Evolutionary conservation across 1,139 yeast genomes (phyloP).

Genomic region (Lodderomyces beijingensis): DNA sequence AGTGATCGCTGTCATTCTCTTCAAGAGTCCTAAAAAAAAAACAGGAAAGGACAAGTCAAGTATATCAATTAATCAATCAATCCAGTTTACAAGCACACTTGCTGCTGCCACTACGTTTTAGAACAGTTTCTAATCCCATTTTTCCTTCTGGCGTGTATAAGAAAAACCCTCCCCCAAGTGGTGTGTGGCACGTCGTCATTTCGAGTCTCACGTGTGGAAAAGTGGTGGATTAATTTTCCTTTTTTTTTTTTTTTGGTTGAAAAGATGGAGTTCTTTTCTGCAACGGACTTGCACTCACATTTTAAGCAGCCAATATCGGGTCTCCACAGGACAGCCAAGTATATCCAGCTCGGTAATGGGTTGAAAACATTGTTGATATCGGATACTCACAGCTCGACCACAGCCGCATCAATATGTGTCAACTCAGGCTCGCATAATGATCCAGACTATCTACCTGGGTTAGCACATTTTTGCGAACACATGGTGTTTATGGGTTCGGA

Average conservation of each 20-base stretch:
- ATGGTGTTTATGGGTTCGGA: slow-evolving; percentile 58
- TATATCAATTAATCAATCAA: too few species aligned
- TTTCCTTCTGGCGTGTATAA: too few species aligned
- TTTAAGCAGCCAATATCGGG: slow-evolving; percentile 32
- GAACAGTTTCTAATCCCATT: too few species aligned
- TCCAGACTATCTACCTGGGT: slow-evolving; percentile 49
- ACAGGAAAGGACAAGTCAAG: too few species aligned
- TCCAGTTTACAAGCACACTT: too few species aligned
- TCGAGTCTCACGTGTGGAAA: too few species aligned
- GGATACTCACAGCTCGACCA: slow-evolving; percentile 47
- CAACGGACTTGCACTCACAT: slow-evolving; percentile 14
- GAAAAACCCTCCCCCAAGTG: too few species aligned
- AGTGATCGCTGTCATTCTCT: too few species aligned
- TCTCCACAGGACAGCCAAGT: slow-evolving; percentile 33
- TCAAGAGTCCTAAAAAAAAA: too few species aligned
- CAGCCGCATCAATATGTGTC: slow-evolving; percentile 46
- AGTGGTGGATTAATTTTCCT: neutral
- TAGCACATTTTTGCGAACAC: slow-evolving; percentile 77
- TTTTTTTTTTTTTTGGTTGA: neutral
- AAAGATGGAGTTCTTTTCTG: slow-evolving; percentile 14
- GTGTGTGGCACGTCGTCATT: too few species aligned
- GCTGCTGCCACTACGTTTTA: too few species aligned
- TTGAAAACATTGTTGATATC: slow-evolving; percentile 48
- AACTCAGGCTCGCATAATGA: slow-evolving; percentile 64
- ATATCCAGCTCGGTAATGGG: slow-evolving; percentile 49